Evolutionary conservation across 1,284 basidiomycete genomes (phyloP).

Genomic region (Paramarasmius palmivorus): DNA sequence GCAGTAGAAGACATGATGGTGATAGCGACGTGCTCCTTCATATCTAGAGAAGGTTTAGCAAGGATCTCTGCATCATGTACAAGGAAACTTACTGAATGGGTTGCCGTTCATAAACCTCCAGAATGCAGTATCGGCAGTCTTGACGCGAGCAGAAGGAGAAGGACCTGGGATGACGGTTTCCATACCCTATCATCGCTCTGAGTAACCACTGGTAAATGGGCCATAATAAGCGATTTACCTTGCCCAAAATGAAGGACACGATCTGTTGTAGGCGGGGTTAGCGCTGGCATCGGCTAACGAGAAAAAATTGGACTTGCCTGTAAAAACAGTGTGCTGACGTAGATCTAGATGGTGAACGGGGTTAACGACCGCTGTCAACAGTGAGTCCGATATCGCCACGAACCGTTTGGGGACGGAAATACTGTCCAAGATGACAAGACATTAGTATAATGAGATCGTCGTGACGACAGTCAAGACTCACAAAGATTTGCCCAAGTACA

Average conservation of each 20-base stretch:
- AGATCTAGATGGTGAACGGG: slow-evolving; percentile 15
- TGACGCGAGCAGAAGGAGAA: slow-evolving; percentile 27
- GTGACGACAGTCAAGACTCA: slow-evolving; percentile 24
- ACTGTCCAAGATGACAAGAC: slow-evolving; percentile 24
- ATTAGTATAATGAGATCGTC: background rate
- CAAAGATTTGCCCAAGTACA: slow-evolving; percentile 59
- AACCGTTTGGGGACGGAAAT: slow-evolving; percentile 58
- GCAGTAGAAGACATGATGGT: slow-evolving; percentile 59
- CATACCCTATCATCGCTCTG: slow-evolving; percentile 27
- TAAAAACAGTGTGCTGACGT: slow-evolving; percentile 57
- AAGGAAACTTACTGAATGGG: slow-evolving; percentile 42
- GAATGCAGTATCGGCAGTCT: slow-evolving; percentile 39
- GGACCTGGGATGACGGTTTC: slow-evolving; percentile 50
- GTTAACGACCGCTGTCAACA: background rate
- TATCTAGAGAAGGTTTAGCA: slow-evolving; percentile 31
- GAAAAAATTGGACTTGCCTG: slow-evolving; percentile 22
- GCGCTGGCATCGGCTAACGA: background rate
- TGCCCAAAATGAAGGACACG: slow-evolving; percentile 41
- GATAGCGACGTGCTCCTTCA: slow-evolving; percentile 63
- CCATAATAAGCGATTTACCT: background rate
- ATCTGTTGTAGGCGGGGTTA: slow-evolving; percentile 25
- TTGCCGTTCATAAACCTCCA: slow-evolving; percentile 55
- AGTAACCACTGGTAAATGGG: too few relatives aligned
- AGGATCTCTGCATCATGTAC: slow-evolving; percentile 15
- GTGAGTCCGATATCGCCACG: background rate